Conservation (phyloP, 768 basidiomycete species). For the Trametes sanguinea region DNA sequence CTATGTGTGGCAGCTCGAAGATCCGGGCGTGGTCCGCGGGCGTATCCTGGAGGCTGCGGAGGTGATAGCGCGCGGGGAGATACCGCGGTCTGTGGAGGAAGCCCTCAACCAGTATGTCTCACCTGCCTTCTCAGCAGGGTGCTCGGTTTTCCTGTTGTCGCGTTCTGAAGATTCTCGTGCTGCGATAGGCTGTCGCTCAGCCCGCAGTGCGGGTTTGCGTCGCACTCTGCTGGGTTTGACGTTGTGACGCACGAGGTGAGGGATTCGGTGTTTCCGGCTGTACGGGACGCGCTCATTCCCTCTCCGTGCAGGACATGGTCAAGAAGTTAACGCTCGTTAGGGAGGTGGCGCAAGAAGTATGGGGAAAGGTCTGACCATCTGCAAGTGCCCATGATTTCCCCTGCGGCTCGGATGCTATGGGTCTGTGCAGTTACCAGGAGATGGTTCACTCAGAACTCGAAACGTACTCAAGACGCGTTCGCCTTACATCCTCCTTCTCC, state of each 20-base stretch:
- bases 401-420: neutral
- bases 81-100: slow-evolving; percentile 38
- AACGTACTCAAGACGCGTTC: too few relatives aligned
- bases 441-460: too few relatives aligned
- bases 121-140: neutral
- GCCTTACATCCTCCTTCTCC: too few relatives aligned
- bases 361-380: neutral
- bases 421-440: too few relatives aligned
- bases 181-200: slow-evolving; percentile 40
- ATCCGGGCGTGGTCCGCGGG: slow-evolving; percentile 37
- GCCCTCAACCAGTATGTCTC: slow-evolving; percentile 40
- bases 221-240: slow-evolving; percentile 30
- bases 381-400: neutral
- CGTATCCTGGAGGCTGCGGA: slow-evolving; percentile 46
- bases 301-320: slow-evolving; percentile 8
- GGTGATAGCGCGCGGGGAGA: slow-evolving; percentile 40
- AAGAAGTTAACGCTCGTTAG: slow-evolving; percentile 12
- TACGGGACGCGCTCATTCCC: neutral
- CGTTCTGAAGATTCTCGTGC: neutral
- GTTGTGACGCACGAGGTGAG: slow-evolving; percentile 15
- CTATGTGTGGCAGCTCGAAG: slow-evolving; percentile 36
- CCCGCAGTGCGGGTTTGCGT: slow-evolving; percentile 53
- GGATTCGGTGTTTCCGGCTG: neutral
- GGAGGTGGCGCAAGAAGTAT: slow-evolving; percentile 10
- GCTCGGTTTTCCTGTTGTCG: too few relatives aligned